Base-by-base conservation (phyloP, 495 filamentous ascomycete species). In the Parathielavia hyrcaniae region DNA sequence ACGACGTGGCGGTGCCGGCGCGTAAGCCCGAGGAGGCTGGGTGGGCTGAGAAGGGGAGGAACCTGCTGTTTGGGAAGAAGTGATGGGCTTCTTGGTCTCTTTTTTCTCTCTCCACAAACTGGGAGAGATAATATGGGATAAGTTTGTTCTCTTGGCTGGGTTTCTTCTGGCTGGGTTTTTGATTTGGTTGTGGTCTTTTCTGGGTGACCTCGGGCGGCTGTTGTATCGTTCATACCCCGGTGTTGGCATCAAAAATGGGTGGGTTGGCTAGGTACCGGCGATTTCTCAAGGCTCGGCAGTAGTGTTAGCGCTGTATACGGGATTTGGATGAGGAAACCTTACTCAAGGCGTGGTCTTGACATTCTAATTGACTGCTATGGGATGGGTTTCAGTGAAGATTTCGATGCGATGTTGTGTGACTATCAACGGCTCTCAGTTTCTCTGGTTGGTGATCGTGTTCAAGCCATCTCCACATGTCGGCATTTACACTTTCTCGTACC, bases 1-100 rank as follows among this genome's bases (percentile, higher is more conserved):
- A 43, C 10, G 50, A 41, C 22, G 50, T 53, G 20, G 38, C 50
- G 2, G 50, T 43, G 36, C 38, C 50, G 23, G 50, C 50, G 41
- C 26, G 56, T 3, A 55, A 39, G 52, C 35, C 52, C 14, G 60
- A 74, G 10, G 72, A 80, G 41, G 71, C 71, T 49, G 76, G 77
- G 36, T 67, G 61, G 69, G 77, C 79, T 3, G 75, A 82, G 55
- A 79, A 76, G 65, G 80, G 78, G 26, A 83, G 76, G 68, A 77
- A 79, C 52, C 73, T 70, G 26, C 59, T 84, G 46, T 75, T 80
- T 64, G 76, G 76, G 57, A 71, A 72, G 71, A 79, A 69, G 47
- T 77, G 72, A 68, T 17, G 9, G 38, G 13, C n/a, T n/a, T n/a
- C n/a, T n/a, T n/a, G n/a, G n/a, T n/a, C n/a, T n/a, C n/a, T n/a